Percentiles rank a stretch among this genome's conserved stretches.
phyloP scores from a whole-genome alignment of 2,329 filamentous ascomycete genomes.

The Orbilia blumenaviensis region DNA sequence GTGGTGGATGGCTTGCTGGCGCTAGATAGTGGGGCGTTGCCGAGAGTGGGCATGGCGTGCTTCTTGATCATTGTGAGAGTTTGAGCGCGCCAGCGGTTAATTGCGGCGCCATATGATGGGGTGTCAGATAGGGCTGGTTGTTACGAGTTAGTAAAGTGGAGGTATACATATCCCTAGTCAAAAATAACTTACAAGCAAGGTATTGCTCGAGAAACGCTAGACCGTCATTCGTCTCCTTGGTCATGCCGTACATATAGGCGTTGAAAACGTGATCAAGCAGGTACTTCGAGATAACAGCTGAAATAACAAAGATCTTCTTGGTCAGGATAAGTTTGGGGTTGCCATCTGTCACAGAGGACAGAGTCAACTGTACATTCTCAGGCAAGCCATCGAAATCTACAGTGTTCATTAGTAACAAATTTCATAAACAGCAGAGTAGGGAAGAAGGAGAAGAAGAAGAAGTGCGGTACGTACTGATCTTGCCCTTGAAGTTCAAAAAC shows the following conservation, averaged over 20 bases:
- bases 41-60: conserved; percentile 45
- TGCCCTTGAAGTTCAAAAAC: conserved; percentile 50
- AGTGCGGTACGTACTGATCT: conserved; percentile 40
- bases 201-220: conserved; percentile 45
- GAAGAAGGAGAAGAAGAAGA: background rate
- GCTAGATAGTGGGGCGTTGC: conserved; percentile 20
- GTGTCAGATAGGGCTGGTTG: conserved; percentile 34
- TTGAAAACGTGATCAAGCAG: conserved; percentile 43
- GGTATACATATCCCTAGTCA: background rate
- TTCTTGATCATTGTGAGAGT: conserved; percentile 52
- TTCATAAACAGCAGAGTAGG: background rate
- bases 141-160: background rate
- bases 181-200: conserved; percentile 45
- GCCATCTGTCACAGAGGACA: conserved; percentile 40
- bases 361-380: conserved; percentile 21
- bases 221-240: conserved; percentile 45
- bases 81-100: conserved; percentile 51
- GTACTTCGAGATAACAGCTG: conserved; percentile 27
- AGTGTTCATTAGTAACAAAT: background rate
- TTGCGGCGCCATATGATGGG: conserved; percentile 47
- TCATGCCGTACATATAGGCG: conserved; percentile 51
- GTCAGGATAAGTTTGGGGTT: conserved; percentile 38
- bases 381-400: conserved; percentile 46
- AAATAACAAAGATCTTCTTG: conserved; percentile 39
- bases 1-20: conserved; percentile 21